A percentile compares a stretch with the other conserved stretches of the same genome.
Conservation (phyloP, 768 basidiomycete species). For the Suillus subluteus region DNA sequence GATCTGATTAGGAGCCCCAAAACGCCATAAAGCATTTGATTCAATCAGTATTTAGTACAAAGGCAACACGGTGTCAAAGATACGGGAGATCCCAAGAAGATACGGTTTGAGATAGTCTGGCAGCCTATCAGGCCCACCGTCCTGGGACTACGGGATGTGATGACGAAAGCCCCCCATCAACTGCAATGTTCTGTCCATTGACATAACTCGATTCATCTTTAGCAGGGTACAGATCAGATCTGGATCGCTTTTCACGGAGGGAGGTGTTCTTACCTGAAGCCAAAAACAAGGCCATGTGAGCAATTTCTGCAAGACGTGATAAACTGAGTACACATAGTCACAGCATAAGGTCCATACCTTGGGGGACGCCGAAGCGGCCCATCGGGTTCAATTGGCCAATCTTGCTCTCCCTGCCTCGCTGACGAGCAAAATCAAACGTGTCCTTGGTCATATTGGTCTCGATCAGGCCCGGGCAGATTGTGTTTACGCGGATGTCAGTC, state of each 20-base stretch:
- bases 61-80: conserved; percentile 8
- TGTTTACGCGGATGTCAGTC: conserved; percentile 86
- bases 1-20: not conserved
- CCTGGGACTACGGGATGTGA: conserved; percentile 83
- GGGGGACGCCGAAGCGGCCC: conserved; percentile 78
- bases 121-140: conserved; percentile 54
- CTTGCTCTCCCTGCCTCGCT: conserved; percentile 72
- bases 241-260: conserved; percentile 10
- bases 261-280: conserved; percentile 68
- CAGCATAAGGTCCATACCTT: conserved; percentile 51
- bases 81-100: not conserved
- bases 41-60: conserved; percentile 11
- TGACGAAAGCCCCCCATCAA: conserved; percentile 84
- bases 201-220: conserved; percentile 90
- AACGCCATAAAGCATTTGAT: conserved; percentile 2
- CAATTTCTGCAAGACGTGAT: conserved; percentile 66
- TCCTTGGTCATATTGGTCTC: conserved; percentile 88
- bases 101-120: not conserved
- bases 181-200: conserved; percentile 85
- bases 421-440: conserved; percentile 79
- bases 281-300: conserved; percentile 81
- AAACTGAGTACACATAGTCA: conserved; percentile 20
- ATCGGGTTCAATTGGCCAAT: conserved; percentile 83
- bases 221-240: conserved; percentile 14
- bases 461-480: conserved; percentile 90